Percentiles rank a stretch among this genome's conserved stretches.
Evolutionary conservation across 306 rosid species (phyloP).

Genomic region (Vachellia collinsii): DNA sequence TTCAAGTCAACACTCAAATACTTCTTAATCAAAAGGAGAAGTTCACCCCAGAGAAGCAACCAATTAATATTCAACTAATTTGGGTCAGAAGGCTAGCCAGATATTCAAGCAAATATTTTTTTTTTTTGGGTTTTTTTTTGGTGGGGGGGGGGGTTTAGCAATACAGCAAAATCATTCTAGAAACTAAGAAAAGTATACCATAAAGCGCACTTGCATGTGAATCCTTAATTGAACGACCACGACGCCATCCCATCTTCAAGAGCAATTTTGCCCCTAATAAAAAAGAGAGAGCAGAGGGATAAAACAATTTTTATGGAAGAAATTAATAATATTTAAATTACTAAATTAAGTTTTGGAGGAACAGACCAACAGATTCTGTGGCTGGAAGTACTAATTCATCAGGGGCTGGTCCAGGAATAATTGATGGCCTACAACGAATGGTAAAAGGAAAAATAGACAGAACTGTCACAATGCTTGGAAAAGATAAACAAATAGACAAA

Average conservation of each 20-base stretch:
- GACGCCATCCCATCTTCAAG: conserved; percentile 98
- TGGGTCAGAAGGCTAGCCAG: conserved; percentile 11
- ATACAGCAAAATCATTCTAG: conserved; percentile 26
- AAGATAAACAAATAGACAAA: neutral
- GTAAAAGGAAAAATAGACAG: conserved; percentile 12
- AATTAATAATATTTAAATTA: conserved; percentile 12
- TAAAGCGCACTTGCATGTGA: conserved; percentile 66
- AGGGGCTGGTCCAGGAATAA: conserved; percentile 95
- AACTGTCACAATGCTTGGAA: conserved; percentile 25
- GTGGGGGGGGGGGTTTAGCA: neutral
- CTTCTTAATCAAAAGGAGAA: neutral
- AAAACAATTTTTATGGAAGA: conserved; percentile 18
- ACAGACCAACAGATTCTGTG: conserved; percentile 88
- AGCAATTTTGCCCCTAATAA: conserved; percentile 79
- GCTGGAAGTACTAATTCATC: conserved; percentile 89
- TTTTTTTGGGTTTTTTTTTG: too few species aligned
- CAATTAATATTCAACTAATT: neutral
- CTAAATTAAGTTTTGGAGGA: conserved; percentile 30
- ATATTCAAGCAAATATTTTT: neutral
- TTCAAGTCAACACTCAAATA: neutral
- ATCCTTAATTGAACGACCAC: conserved; percentile 92
- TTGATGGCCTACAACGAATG: conserved; percentile 71
- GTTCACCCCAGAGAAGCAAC: neutral
- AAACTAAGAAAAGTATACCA: conserved; percentile 49
- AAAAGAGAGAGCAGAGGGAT: conserved; percentile 28